Base-by-base conservation (phyloP, 495 filamentous ascomycete genomes). In the Penicillium angulare region DNA sequence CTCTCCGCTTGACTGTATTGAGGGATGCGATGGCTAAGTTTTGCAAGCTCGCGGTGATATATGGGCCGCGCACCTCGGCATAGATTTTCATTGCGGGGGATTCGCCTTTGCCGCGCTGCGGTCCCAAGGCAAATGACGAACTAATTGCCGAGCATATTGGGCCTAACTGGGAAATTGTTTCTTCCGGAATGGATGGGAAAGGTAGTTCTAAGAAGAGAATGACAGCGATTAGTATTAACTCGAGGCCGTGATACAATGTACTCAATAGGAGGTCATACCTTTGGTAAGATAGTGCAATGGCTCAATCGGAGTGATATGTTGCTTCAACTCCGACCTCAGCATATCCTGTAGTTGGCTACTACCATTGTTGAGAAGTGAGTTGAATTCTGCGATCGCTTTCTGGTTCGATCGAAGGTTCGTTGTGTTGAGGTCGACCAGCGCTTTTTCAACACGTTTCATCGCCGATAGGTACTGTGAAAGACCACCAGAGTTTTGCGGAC, bases 261-360 rank as follows among this genome's bases (percentile, higher is more conserved):
- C 8, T 13, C 5, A n/a, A 16, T 33, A 29, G 13, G 15, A 18
- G 21, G 17, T n/a, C 52, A 8, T 47, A 78, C 87, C 79, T 65
- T 96, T 97, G n/a, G 88, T 96, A 57, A 97, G 83, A 62, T 87
- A 97, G 60, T 96, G 88, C 34, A 97, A 70, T 6, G 95, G 92
- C 56, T 99, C 93, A 24, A 97, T 81, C 2, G 86, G 78, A 43
- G 80, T 76, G 7, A 85, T 80, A 16, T 89, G 84, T 56, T 95
- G 85, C 22, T 80, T 79, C 29, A 97, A 69, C 45, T 87, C 74
- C 50, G 85, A 80, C 49, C 89, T 81, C 66, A 96, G 90, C 41
- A 89, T 72, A 32, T 83, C 86, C 66, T 97, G 91, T 13, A 99
- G 77, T 61, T 90, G 86, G 15, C 81, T 78, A 50, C 84, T 89